Evolutionary conservation across 495 filamentous ascomycete species (phyloP).

Genomic region (Penicillium crystallinum): DNA sequence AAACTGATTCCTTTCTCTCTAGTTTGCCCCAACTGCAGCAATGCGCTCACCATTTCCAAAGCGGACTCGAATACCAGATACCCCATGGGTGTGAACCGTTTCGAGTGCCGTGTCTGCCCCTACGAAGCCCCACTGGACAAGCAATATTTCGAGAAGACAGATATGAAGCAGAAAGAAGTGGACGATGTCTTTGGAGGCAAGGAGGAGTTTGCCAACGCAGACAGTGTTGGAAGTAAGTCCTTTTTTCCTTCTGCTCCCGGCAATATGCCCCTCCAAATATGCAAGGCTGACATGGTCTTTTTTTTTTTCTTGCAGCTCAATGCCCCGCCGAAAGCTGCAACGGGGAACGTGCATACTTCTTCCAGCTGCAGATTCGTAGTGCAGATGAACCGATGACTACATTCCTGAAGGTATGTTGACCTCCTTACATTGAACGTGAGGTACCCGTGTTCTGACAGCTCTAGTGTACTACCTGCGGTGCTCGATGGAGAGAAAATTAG

Average conservation of each 20-base stretch:
- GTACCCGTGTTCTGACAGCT: slow-evolving; percentile 27
- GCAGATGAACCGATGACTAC: slow-evolving; percentile 98
- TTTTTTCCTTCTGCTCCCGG: slow-evolving; percentile 7
- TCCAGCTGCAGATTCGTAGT: slow-evolving; percentile 94
- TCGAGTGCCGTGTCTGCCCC: slow-evolving; percentile 92
- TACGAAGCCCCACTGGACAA: slow-evolving; percentile 74
- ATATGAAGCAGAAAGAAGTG: slow-evolving; percentile 70
- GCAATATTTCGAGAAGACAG: slow-evolving; percentile 68
- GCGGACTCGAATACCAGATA: slow-evolving; percentile 45
- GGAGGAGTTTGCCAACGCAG: slow-evolving; percentile 83
- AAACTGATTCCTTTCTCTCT: slow-evolving; percentile 16
- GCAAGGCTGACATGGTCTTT: not conserved
- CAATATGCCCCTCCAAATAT: not conserved
- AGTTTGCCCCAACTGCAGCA: slow-evolving; percentile 94
- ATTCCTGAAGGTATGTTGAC: slow-evolving; percentile 72
- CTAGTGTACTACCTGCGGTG: slow-evolving; percentile 41
- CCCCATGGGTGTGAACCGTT: slow-evolving; percentile 57
- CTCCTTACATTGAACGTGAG: slow-evolving; percentile 20
- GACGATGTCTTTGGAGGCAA: slow-evolving; percentile 90
- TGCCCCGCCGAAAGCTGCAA: slow-evolving; percentile 73
- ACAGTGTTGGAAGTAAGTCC: slow-evolving; percentile 61
- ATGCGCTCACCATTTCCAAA: slow-evolving; percentile 70
- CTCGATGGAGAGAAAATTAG: slow-evolving; percentile 45
- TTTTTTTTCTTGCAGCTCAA: slow-evolving; percentile 47
- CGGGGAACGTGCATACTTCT: slow-evolving; percentile 80